These are phyloP conservation scores for Sporothrix schenckii DNA, from an alignment of 2,329 filamentous ascomycete species.

Conservation along the genomic window DNA sequence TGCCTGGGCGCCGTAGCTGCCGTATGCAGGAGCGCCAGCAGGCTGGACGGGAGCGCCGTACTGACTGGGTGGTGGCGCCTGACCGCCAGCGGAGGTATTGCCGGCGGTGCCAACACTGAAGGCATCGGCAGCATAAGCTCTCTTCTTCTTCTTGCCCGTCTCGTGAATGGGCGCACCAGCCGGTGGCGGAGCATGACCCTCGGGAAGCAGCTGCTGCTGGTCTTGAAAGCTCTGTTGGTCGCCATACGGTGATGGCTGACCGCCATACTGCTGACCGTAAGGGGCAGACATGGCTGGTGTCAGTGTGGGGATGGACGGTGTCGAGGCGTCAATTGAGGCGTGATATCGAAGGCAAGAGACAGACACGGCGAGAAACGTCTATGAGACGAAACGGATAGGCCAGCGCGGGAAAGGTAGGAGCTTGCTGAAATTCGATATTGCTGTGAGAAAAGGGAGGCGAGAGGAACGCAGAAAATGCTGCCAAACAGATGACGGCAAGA, in stretches of 20 bases:
- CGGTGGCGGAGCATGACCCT: slow-evolving; percentile 46
- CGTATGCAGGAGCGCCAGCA: slow-evolving; percentile 54
- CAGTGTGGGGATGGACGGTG: slow-evolving; percentile 23
- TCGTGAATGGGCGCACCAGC: slow-evolving; percentile 45
- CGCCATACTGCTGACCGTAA: slow-evolving; percentile 46
- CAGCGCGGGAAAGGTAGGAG: not conserved
- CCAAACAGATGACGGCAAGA: not conserved
- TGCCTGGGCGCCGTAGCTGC: slow-evolving; percentile 60
- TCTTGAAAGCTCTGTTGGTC: slow-evolving; percentile 45
- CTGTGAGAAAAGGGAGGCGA: not conserved
- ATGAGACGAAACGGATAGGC: not conserved
- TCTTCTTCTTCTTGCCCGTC: slow-evolving; percentile 79
- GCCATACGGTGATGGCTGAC: slow-evolving; percentile 48
- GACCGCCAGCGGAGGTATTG: slow-evolving; percentile 68
- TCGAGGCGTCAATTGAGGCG: slow-evolving; percentile 4
- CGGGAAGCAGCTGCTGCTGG: slow-evolving; percentile 47
- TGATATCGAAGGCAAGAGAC: not conserved
- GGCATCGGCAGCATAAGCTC: slow-evolving; percentile 89
- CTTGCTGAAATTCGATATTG: not conserved
- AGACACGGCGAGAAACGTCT: not conserved
- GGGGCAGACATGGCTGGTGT: slow-evolving; percentile 59
- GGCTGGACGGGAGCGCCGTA: slow-evolving; percentile 53
- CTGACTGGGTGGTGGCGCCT: slow-evolving; percentile 47
- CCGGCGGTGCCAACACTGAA: slow-evolving; percentile 90
- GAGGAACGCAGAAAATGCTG: not conserved